A percentile compares a stretch with the other conserved stretches of the same genome.
phyloP scores from a whole-genome alignment of 2,329 filamentous ascomycete genomes.

The Tolypocladium capitatum region DNA sequence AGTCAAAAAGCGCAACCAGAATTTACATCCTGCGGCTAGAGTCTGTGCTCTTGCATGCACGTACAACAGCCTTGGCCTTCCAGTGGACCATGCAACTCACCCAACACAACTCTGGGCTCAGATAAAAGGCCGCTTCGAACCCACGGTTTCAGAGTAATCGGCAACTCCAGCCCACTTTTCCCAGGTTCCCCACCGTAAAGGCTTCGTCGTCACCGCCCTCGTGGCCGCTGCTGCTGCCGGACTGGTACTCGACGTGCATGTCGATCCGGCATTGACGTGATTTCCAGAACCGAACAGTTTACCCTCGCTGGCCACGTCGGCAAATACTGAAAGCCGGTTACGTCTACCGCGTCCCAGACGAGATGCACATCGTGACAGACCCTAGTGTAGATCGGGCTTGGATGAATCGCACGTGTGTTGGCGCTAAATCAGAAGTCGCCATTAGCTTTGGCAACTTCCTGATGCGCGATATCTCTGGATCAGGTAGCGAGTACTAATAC shows the following conservation, averaged over 20 bases:
- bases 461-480: background rate
- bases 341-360: background rate
- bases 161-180: too few species aligned
- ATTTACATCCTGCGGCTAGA: background rate
- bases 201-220: too few species aligned
- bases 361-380: too few species aligned
- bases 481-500: background rate
- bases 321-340: background rate
- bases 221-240: too few species aligned
- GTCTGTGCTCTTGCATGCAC: background rate
- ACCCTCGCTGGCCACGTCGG: background rate
- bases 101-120: background rate
- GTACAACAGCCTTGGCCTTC: background rate
- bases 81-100: background rate
- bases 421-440: background rate
- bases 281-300: background rate
- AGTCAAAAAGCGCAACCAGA: too few species aligned
- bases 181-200: too few species aligned
- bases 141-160: too few species aligned
- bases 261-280: too few species aligned
- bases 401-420: background rate
- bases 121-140: background rate
- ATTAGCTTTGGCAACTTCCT: background rate
- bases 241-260: too few species aligned
- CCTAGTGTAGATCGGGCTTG: background rate